Conservation (phyloP, 345 rosid species). For the Excoecaria cochinchinensis region DNA sequence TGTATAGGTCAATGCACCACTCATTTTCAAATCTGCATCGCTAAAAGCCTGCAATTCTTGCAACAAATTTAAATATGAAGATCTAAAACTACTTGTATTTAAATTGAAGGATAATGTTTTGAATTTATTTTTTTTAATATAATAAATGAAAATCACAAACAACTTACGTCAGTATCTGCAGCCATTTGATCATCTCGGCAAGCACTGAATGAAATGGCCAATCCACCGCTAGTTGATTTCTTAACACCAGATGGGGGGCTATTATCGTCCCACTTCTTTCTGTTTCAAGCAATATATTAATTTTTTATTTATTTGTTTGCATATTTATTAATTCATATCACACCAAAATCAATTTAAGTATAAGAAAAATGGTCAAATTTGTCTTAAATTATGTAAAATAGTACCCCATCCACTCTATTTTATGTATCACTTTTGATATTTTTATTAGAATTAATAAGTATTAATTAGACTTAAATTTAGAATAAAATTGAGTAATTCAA, state of each 20-base stretch:
- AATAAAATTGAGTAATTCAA: too few species aligned
- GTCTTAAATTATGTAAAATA: too few species aligned
- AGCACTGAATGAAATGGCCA: constrained; percentile 62
- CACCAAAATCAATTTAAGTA: neutral
- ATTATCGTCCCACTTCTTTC: constrained; percentile 52
- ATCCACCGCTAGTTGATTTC: constrained; percentile 70
- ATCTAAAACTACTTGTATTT: neutral
- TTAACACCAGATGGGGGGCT: constrained; percentile 22
- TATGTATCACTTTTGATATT: too few species aligned
- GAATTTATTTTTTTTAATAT: neutral
- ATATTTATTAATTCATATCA: too few species aligned
- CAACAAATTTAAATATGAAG: neutral
- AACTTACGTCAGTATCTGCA: constrained; percentile 37
- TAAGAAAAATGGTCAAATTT: too few species aligned
- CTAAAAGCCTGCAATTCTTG: constrained; percentile 6
- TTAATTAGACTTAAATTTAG: too few species aligned
- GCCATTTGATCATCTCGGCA: constrained; percentile 59
- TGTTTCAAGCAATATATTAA: neutral
- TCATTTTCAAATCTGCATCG: neutral
- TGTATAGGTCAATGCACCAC: constrained; percentile 7
- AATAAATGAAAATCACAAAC: neutral
- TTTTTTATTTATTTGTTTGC: neutral
- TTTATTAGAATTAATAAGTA: too few species aligned
- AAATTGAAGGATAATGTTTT: neutral
- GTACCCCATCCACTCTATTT: too few species aligned